Evolutionary conservation across 192 early-diverging fungal species (phyloP), one percentile per base, ranked within the genome.

Genomic region (Coemansia sp.): DNA sequence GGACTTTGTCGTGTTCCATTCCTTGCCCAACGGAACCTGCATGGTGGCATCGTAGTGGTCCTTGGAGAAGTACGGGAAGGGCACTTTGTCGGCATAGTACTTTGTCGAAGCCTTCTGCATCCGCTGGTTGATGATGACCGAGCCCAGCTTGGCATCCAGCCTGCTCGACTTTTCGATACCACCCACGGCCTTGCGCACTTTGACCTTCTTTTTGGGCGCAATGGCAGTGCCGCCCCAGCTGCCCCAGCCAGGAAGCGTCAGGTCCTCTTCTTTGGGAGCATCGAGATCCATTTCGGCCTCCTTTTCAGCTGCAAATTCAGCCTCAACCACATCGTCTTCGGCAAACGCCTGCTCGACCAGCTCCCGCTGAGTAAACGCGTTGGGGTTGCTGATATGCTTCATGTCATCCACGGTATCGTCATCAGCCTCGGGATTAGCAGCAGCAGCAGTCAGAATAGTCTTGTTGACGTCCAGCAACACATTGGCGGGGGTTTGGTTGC

Each of bases 191-290:
- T 80, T 79, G 40, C 66, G 73, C 32, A 80, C 69, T 10, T 84
- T 79, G 61, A 86, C 81, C 50, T 83, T 83, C 56, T 86, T 82
- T 60, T 84, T 84, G 23, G 80, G 60, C 26, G 81, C 75, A 7
- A 90, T 59, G 18, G 85, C 87, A 2, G 80, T 74, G 18, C 87
- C 87, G 55, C 75, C 83, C 91, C 94, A 96, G 32, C 80, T 76
- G 10, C 93, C 93, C 96, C 96, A 98, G 50, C 96, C 96, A 10
- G 96, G 96, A 56, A 98, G 76, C 8, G 88, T 90, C 48, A 90
- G 45, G 54, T 93, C 91, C 46, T 87, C 80, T 30, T 88, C 86
- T 69, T 92, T 86, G 28, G 88, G 87, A 11, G 74, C 82, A 32
- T 96, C 93, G 11, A 85, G 81, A 17, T 87, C 87, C 41, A 87